Base-by-base conservation (phyloP, 176 grass and related monocot genomes). In the Triticum dicoccoides region DNA sequence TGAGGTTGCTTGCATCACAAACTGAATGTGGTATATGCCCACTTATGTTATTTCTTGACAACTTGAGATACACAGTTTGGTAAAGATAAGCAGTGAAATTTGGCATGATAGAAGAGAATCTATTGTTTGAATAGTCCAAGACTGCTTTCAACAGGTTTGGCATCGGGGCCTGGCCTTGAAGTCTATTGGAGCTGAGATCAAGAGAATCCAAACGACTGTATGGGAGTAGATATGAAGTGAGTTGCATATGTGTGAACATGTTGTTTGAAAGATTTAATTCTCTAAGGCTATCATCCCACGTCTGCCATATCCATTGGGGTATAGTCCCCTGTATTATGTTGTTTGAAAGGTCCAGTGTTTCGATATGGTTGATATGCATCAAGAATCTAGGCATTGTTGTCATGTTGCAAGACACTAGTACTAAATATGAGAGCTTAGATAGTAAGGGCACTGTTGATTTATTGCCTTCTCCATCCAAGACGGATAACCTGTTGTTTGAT, bases 231-330 rank as follows among this genome's bases (percentile, higher is more conserved):
- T 24, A 42, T 27, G 58, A 27, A 25, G 5, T n/a, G 2, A 70
- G 65, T 20, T 72, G 11, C 80, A 83, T 56, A 71, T 54, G 1
- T 18, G 80, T 39, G 4, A 83, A 72, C 3, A 72, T 39, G 66
- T 83, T 71, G 29, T 82, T 18, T 71, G 66, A 83, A 15, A 83
- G 66, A 71, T 72, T 59, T 23, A 72, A 21, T 2, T 0, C 0
- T 11, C 0, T 2, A 80, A 82, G 65, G 27, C 30, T 72, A 27
- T 38, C 3, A 1, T 37, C 4, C 30, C 47, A 42, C 3, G 0
- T 76, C 58, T 59, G 8, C 86, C 30, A 88, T 69, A 88, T 61
- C 80, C 70, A 78, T 14, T 44, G 29, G 11, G 81, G 81, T 79
- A 89, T 52, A 49, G 27, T 62, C 41, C 81, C 87, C 4, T 34